A percentile compares a stretch with the other conserved stretches of the same genome.
phyloP scores from a whole-genome alignment of 306 rosid genomes.

The Notholithocarpus densiflorus region DNA sequence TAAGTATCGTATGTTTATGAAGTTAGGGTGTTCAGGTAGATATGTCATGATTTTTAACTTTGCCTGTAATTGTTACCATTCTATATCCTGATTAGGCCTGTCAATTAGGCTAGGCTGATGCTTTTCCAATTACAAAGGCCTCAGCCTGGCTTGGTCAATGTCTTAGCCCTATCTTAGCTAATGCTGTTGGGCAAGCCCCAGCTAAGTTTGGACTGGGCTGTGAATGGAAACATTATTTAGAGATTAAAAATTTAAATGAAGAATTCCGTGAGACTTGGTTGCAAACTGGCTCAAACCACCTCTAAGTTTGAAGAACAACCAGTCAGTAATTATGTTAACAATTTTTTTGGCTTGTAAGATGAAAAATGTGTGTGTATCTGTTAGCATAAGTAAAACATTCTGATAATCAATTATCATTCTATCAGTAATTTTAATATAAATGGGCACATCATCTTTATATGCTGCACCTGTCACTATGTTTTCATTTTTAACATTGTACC shows the following conservation, averaged over 20 bases:
- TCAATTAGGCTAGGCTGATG: background rate
- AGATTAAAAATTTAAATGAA: background rate
- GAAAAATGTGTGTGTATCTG: too few relatives aligned
- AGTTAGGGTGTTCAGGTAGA: background rate
- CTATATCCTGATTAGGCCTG: background rate
- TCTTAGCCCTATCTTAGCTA: background rate
- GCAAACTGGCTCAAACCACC: background rate
- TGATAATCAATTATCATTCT: background rate
- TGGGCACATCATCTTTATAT: background rate
- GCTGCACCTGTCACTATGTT: background rate
- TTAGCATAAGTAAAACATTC: too few relatives aligned
- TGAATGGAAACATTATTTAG: background rate
- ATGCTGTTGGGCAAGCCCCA: background rate
- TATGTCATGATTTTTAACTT: background rate
- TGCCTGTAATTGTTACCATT: background rate
- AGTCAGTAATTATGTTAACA: too few relatives aligned
- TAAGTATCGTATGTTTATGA: background rate
- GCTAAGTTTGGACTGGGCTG: background rate
- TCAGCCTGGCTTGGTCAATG: background rate
- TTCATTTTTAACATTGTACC: constrained; percentile 8
- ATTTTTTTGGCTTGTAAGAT: too few relatives aligned
- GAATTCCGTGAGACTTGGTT: background rate
- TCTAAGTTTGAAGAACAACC: too few relatives aligned
- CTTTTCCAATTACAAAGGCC: background rate
- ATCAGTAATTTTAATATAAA: background rate